Evolutionary conservation across 208 protist genomes (phyloP).

Genomic region (Acanthamoeba healyi): DNA sequence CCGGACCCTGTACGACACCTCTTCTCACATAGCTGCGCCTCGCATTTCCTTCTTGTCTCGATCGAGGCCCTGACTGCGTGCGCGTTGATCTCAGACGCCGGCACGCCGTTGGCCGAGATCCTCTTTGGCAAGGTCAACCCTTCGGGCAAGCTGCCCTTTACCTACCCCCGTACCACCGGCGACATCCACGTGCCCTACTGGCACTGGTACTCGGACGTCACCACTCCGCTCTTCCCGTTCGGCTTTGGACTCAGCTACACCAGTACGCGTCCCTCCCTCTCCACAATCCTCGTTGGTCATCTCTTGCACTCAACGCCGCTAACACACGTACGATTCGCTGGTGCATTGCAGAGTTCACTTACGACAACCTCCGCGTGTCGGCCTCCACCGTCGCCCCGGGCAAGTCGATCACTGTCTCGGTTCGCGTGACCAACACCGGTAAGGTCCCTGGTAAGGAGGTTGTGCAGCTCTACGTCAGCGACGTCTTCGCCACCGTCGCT

Average conservation of each 20-base stretch:
- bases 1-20: conserved; percentile 34
- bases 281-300: no score
- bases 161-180: conserved; percentile 74
- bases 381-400: not conserved
- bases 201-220: conserved; percentile 66
- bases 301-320: no score
- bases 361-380: conserved; percentile 16
- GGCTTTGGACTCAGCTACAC: conserved; percentile 75
- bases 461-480: conserved; percentile 65
- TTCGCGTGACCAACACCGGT: conserved; percentile 50
- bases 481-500: conserved; percentile 74
- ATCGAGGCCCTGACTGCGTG: no score
- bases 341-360: conserved; percentile 43
- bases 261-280: not conserved
- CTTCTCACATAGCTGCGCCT: not conserved
- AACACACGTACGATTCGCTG: no score
- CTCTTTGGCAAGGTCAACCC: conserved; percentile 72
- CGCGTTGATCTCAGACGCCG: conserved; percentile 45
- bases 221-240: conserved; percentile 71
- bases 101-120: conserved; percentile 24
- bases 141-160: conserved; percentile 76
- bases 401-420: not conserved
- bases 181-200: conserved; percentile 78
- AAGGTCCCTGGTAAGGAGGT: conserved; percentile 45
- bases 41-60: no score